Evolutionary conservation across 768 basidiomycete genomes (phyloP), one percentile per base, ranked within the genome.

Genomic region (Podaxis mareebaensis): DNA sequence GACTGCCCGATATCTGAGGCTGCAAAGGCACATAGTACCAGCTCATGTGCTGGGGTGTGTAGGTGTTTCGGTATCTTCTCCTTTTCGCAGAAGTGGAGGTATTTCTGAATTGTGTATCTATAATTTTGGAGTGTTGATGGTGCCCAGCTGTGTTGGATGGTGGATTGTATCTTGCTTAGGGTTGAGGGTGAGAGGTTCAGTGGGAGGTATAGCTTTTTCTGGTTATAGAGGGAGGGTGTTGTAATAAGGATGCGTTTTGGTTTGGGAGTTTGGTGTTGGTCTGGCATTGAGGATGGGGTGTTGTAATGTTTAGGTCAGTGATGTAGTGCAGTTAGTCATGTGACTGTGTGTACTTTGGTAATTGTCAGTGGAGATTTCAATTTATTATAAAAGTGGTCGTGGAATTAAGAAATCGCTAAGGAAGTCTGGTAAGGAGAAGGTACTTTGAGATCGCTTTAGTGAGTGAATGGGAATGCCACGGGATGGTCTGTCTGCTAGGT

Each of bases 21-120:
- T 0, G 68, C 57, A 38, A 78, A 80, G 8, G 66, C 55, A 4
- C 72, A 53, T 1, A 79, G 38, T 6, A 79, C 64, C 0, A 61
- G 2, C 15, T 72, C 70, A 3, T 64, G 67, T 2, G 71, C 76
- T 28, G 73, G 78, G 68, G 75, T 77, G 3, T 65, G 66, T 0
- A 33, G 26, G 12, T 17, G 49, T 56, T 77, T 70, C 0, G 73
- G 61, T 6, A 79, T 69, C 3, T 39, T 4, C 0, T 57, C 11
- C 0, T 12, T 10, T 42, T 79, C 70, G 28, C 78, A 78, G 59
- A 73, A 79, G 51, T 77, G 68, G 0, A 65, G 66, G 66, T 75
- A 80, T 0, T 66, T 66, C 1, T 76, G 69, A 0, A 79, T 63
- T 1, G 76, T 74, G 0, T 75, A 70, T 1, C 70, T 74, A 53